Percentiles rank a stretch among this genome's conserved stretches.
Conservation (phyloP, 495 filamentous ascomycete species). For the Chaetomium fimeti region DNA sequence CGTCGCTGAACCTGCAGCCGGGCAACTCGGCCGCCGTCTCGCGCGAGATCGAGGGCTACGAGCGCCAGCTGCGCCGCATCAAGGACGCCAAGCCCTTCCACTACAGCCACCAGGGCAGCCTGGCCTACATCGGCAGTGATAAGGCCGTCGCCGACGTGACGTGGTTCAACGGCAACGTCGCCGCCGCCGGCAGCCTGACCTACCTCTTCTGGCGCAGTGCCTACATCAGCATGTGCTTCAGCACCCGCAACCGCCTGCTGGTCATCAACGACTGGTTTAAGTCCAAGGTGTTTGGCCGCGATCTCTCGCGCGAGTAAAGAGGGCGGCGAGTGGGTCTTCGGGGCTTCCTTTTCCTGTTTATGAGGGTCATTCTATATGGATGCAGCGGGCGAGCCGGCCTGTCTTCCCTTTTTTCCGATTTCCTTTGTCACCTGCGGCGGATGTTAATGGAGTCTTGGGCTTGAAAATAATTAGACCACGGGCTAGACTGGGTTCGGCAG, state of each 20-base stretch:
- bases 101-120: slow-evolving; percentile 92
- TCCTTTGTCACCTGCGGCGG: slow-evolving; percentile 14
- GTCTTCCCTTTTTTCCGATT: slow-evolving; percentile 6
- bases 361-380: neutral
- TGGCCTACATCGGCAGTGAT: slow-evolving; percentile 98
- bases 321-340: neutral
- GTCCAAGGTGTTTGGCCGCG: slow-evolving; percentile 90
- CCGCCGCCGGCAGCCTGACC: slow-evolving; percentile 75
- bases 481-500: slow-evolving; percentile 26
- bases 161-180: slow-evolving; percentile 96
- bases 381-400: slow-evolving; percentile 9
- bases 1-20: slow-evolving; percentile 50
- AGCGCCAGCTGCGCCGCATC: slow-evolving; percentile 80
- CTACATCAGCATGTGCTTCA: slow-evolving; percentile 99
- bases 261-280: slow-evolving; percentile 95
- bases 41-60: slow-evolving; percentile 76
- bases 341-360: slow-evolving; percentile 1
- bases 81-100: slow-evolving; percentile 96
- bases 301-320: slow-evolving; percentile 85
- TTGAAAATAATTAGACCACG: slow-evolving; percentile 21
- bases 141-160: slow-evolving; percentile 96
- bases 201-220: slow-evolving; percentile 96
- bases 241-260: slow-evolving; percentile 88
- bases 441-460: slow-evolving; percentile 25
- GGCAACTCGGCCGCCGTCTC: slow-evolving; percentile 62